phyloP scores from a whole-genome alignment of 345 rosid species.

The Ceriops decandra region DNA sequence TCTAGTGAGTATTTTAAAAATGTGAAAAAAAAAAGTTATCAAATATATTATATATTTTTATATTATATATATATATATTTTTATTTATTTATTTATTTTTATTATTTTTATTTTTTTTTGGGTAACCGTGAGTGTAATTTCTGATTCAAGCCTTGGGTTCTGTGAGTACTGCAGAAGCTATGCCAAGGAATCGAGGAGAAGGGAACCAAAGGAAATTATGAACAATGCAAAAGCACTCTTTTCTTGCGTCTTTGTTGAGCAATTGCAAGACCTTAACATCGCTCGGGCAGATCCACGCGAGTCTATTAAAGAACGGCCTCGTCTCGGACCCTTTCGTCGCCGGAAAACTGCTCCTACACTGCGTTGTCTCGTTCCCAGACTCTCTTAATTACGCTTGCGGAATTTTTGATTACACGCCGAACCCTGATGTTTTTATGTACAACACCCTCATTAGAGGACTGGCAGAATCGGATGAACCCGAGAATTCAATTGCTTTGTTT shows the following conservation, averaged over 20 bases:
- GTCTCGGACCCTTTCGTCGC: conserved; percentile 40
- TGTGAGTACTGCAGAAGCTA: too few relatives aligned
- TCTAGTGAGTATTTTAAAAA: too few relatives aligned
- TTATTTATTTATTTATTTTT: too few relatives aligned
- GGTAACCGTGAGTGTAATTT: too few relatives aligned
- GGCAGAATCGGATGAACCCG: conserved; percentile 45
- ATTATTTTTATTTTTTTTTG: too few relatives aligned
- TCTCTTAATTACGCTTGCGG: conserved; percentile 46
- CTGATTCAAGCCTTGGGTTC: too few relatives aligned
- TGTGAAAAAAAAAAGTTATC: too few relatives aligned
- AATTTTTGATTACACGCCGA: conserved; percentile 40
- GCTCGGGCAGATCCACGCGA: conserved; percentile 51
- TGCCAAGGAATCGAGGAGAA: too few relatives aligned
- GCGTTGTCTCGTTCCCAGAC: conserved; percentile 35
- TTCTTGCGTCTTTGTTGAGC: conserved; percentile 32
- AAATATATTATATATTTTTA: too few relatives aligned
- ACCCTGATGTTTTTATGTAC: conserved; percentile 70
- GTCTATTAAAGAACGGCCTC: conserved; percentile 41
- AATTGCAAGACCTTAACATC: conserved; percentile 46
- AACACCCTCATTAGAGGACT: conserved; percentile 65
- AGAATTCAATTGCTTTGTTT: conserved; percentile 36
- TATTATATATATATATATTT: too few relatives aligned
- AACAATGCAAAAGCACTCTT: not conserved
- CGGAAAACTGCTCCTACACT: conserved; percentile 60
- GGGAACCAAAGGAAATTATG: not conserved